Base-by-base conservation (phyloP, 2,329 filamentous ascomycete genomes). In the Stachybotrys chartarum region DNA sequence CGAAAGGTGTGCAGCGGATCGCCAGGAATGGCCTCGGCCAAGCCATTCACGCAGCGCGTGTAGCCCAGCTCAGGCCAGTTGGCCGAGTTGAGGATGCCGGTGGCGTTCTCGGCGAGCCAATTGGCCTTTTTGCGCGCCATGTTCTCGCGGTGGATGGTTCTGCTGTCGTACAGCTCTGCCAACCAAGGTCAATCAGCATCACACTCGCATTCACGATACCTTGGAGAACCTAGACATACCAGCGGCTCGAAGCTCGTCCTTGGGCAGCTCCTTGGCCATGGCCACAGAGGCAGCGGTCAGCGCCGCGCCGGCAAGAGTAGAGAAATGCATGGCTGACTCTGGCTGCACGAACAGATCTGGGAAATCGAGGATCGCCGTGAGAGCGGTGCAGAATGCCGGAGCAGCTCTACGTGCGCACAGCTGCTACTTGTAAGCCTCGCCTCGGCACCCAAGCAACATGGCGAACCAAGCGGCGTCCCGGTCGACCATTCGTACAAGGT, bases 101-200 rank as follows among this genome's bases (percentile, higher is more conserved):
- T 55, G 12, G 55, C 61, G 30, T 58, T 54, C 45, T 61, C 56
- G 3, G 58, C 61, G 30, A 58, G 45, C 60, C 60, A 62, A 39
- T 39, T 7, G 17, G 57, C 56, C 42, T 60, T 61, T 55, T 63
- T 63, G 50, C 52, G 54, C 5, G 57, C 52, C 59, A 64, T 63
- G 50, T 63, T 53, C 31, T 56, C 58, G 8, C 58, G 57, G 46
- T 64, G 62, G 12, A 62, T 55, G 18, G 59, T 30, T n/a, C 62
- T 61, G 1, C 59, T 61, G 55, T 64, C 62, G 49, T 62, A 64
- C 11, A 64, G 57, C 51, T 63, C 57, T 58, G 50, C n/a, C 16
- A 45, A 5, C 1, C 48, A 0, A 42, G 56, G 1, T 42, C 35
- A 42, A 42, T 42, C 35, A 42, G 35, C 35, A 42, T 42, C 24